Base-by-base conservation (phyloP, 192 early-diverging fungal genomes). In the Linnemannia exigua region DNA sequence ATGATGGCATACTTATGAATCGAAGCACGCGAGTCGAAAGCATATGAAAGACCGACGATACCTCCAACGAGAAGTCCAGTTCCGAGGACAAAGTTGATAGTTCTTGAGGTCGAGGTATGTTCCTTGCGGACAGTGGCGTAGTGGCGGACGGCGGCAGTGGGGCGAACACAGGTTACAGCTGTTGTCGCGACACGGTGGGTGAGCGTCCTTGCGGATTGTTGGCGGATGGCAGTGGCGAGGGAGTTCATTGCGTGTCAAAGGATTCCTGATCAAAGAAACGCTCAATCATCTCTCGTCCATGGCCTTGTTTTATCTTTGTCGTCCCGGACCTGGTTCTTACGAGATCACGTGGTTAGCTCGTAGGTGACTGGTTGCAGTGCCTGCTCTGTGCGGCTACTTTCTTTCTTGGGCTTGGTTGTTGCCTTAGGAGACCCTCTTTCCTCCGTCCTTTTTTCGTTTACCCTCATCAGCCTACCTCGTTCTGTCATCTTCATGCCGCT, bases 21-120 rank as follows among this genome's bases (percentile, higher is more conserved):
- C 15, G 89, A 91, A 9, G 96, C 94, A n/a, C 95, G 94, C 37
- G 95, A 88, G 84, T 98, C 96, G 36, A 84, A 90, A 41, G 90
- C 88, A 80, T 94, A 96, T 52, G 89, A 71, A 72, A 90, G 75
- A 17, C 91, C 91, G 17, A 94, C 79, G 14, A 89, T 79, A 9
- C 77, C 80, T 28, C 79, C 87, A 67, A 84, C 50, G 17, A 88
- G 41, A 36, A 84, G 82, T 33, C 80, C 77, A 28, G 90, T 88
- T 16, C 89, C 89, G 31, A 90, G 81, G 41, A 88, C 75, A 61
- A 92, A 70, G 90, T 89, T 80, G 88, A 85, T 71, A 44, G 82
- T 31, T 67, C 71, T 79, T 19, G 82, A 85, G n/a, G 66, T 54
- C 1, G 77, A 48, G 31, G 77, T 85, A 35, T 85, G 82, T 44